Base-by-base conservation (phyloP, 305 asterid genomes). In the Fraxinus latifolia region DNA sequence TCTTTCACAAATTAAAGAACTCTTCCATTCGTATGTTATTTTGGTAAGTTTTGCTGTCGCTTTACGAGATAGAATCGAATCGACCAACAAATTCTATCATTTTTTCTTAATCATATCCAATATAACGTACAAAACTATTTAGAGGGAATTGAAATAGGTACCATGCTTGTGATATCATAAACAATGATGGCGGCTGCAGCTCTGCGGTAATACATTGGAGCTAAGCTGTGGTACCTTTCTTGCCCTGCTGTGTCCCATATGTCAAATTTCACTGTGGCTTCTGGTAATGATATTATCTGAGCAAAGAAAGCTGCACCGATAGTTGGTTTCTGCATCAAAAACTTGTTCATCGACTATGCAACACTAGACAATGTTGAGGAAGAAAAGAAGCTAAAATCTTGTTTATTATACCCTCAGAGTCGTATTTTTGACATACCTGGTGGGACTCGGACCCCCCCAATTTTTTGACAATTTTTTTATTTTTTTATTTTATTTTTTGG, bases 241-340 rank as follows among this genome's bases (percentile, higher is more conserved):
- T 87, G 88, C 3, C 90, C 88, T 3, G 88, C 87, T 5, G 90
- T 83, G 65, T 87, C 90, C 90, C 88, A 85, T 68, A 81, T 85
- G 67, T 87, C 90, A 79, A 84, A 87, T 76, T 87, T 87, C 0
- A 85, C 29, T 23, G 83, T 81, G 11, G 85, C 85, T 39, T 83
- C 87, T 31, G 58, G 60, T 62, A 85, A 29, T 31, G 90, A 84
- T 81, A 85, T 23, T 19, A 83, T 75, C 79, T 87, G 88, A 39
- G 88, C 75, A 36, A 87, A 87, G 82, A 85, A 87, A 21, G 90
- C 88, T 15, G 90, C 90, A 29, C 90, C 90, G 34, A 87, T 83
- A 3, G 88, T 85, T 42, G 90, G 65, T 79, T 87, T 87, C 90
- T 87, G 80, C 76, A 72, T 5, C 14, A 53, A 42, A 77, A 21